Percentiles rank a stretch among this genome's conserved stretches.
phyloP scores from a whole-genome alignment of 805 yeast genomes.

The Clavispora santaluciae region DNA sequence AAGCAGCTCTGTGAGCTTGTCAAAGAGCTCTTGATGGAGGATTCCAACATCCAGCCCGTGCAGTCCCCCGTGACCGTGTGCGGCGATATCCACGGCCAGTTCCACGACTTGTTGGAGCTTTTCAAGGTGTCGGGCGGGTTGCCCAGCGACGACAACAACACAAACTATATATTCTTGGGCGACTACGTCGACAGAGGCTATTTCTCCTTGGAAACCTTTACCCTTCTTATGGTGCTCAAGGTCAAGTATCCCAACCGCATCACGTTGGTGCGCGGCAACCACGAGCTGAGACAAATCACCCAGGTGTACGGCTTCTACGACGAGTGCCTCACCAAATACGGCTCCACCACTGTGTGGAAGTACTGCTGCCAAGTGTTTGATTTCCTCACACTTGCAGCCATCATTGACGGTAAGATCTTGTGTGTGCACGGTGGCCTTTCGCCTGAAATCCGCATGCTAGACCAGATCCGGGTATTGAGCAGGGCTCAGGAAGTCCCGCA shows the following conservation, averaged over 20 bases:
- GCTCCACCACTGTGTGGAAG: constrained; percentile 93
- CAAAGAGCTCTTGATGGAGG: constrained; percentile 93
- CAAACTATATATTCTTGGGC: constrained; percentile 76
- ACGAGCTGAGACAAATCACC: constrained; percentile 95
- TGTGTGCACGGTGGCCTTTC: constrained; percentile 98
- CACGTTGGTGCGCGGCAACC: constrained; percentile 95
- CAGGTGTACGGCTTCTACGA: constrained; percentile 98
- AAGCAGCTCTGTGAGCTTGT: constrained; percentile 93
- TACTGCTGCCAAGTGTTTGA: constrained; percentile 96
- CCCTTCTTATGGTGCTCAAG: constrained; percentile 87
- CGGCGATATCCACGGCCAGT: constrained; percentile 98
- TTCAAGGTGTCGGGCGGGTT: constrained; percentile 91
- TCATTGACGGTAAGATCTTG: constrained; percentile 87
- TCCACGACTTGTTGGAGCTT: constrained; percentile 87
- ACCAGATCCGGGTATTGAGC: constrained; percentile 88
- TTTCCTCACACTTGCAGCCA: constrained; percentile 89
- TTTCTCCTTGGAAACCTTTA: constrained; percentile 89
- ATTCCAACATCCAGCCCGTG: constrained; percentile 90
- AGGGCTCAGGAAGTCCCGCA: constrained; percentile 99
- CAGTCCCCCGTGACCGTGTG: constrained; percentile 92
- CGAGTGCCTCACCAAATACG: constrained; percentile 89
- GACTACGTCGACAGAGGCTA: constrained; percentile 99
- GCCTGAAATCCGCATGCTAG: constrained; percentile 96
- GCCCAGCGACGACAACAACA: constrained; percentile 67
- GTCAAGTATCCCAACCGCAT: constrained; percentile 81